A percentile compares a stretch with the other conserved stretches of the same genome.
These are phyloP conservation scores for Fusarium sp. DNA, from an alignment of 2,329 filamentous ascomycete genomes.

Conservation along the genomic window DNA sequence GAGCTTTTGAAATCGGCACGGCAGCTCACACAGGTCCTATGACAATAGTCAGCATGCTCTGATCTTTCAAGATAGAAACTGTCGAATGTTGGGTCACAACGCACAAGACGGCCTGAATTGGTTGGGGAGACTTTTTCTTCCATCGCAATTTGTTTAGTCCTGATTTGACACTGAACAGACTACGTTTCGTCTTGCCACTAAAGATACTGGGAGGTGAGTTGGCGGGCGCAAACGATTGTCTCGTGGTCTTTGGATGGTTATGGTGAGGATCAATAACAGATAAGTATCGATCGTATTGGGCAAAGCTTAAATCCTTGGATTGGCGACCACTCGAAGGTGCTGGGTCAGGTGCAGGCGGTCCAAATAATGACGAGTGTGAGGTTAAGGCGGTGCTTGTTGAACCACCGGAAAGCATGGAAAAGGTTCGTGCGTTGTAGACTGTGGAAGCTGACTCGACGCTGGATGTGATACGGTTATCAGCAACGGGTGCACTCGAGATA, in stretches of 20 bases:
- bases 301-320: slow-evolving; percentile 58
- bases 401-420: slow-evolving; percentile 57
- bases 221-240: slow-evolving; percentile 47
- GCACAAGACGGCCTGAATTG: slow-evolving; percentile 47
- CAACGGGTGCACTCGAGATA: slow-evolving; percentile 46
- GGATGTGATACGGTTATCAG: slow-evolving; percentile 53
- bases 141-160: slow-evolving; percentile 58
- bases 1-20: slow-evolving; percentile 62
- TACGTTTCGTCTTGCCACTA: slow-evolving; percentile 58
- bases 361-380: slow-evolving; percentile 56
- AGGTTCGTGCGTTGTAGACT: slow-evolving; percentile 57
- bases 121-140: slow-evolving; percentile 52
- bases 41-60: slow-evolving; percentile 32
- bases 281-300: slow-evolving; percentile 64
- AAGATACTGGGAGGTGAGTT: slow-evolving; percentile 55
- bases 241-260: slow-evolving; percentile 56
- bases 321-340: slow-evolving; percentile 42
- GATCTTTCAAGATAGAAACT: slow-evolving; percentile 13
- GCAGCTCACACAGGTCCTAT: slow-evolving; percentile 68
- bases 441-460: slow-evolving; percentile 58
- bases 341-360: slow-evolving; percentile 40
- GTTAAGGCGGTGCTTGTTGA: slow-evolving; percentile 57
- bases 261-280: slow-evolving; percentile 57
- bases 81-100: slow-evolving; percentile 37
- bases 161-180: slow-evolving; percentile 59